Evolutionary conservation across 2,329 filamentous ascomycete genomes (phyloP).

Genomic region (Diaporthe sp.): DNA sequence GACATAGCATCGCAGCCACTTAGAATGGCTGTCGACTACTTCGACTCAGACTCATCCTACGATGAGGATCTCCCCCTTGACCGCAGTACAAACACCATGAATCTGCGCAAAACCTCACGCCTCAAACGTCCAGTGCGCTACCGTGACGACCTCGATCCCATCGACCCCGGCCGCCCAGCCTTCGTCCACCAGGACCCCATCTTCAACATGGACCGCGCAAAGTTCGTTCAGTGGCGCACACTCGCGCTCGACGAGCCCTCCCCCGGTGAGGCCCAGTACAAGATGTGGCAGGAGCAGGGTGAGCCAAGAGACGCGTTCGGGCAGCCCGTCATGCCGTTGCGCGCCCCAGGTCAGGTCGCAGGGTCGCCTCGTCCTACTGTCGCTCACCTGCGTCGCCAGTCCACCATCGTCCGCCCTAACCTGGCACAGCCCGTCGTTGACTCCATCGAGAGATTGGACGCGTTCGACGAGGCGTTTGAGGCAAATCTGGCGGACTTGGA

Average conservation of each 20-base stretch:
- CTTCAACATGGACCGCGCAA: slow-evolving; percentile 47
- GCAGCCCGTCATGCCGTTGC: background rate
- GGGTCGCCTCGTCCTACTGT: slow-evolving; percentile 3
- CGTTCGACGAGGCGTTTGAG: slow-evolving; percentile 5
- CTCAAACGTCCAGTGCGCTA: slow-evolving; percentile 42
- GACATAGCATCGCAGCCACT: background rate
- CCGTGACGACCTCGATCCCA: slow-evolving; percentile 43
- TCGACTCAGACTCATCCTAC: slow-evolving; percentile 3
- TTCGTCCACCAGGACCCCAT: slow-evolving; percentile 45
- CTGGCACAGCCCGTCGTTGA: background rate
- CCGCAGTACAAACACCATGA: background rate
- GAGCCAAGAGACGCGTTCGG: slow-evolving; percentile 21
- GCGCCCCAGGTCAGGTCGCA: background rate
- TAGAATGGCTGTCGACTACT: background rate
- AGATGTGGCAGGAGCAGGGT: slow-evolving; percentile 19
- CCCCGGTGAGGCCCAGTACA: slow-evolving; percentile 38
- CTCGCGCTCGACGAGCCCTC: slow-evolving; percentile 46
- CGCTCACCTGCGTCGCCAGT: slow-evolving; percentile 18
- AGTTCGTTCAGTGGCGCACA: slow-evolving; percentile 45
- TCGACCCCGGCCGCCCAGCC: slow-evolving; percentile 36
- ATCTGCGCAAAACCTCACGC: background rate
- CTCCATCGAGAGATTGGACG: background rate
- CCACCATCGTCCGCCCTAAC: background rate
- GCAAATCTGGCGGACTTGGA: background rate
- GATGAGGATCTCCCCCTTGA: slow-evolving; percentile 4